These are phyloP conservation scores for Solanum paucissectum DNA, from an alignment of 257 asterid species.

Conservation along the genomic window DNA sequence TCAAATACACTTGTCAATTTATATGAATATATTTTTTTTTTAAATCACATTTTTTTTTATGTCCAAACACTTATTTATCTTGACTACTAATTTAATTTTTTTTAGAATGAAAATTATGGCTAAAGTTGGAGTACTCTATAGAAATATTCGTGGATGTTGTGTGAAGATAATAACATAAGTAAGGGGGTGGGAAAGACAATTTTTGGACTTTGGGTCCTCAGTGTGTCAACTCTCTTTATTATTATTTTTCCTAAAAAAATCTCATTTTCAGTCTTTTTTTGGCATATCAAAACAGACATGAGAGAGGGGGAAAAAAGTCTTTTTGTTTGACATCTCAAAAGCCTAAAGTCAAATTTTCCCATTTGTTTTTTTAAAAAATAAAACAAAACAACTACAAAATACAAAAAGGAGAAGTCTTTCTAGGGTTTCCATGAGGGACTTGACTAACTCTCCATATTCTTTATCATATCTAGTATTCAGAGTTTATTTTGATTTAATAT, in stretches of 20 bases:
- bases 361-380: constrained; percentile 3
- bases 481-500: not conserved
- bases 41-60: not conserved
- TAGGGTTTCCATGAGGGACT: not conserved
- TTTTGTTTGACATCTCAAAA: constrained; percentile 15
- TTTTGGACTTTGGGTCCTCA: not conserved
- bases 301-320: not conserved
- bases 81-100: not conserved
- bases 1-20: not conserved
- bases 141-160: not conserved
- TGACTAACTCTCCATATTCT: not conserved
- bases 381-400: not conserved
- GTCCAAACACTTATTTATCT: not conserved
- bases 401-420: not conserved
- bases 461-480: not conserved
- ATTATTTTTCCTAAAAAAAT: not conserved
- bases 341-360: constrained; percentile 9
- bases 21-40: not conserved
- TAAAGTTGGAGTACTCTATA: not conserved
- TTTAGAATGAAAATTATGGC: not conserved
- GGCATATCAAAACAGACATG: not conserved
- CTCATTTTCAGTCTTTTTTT: not conserved
- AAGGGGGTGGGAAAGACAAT: no score
- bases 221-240: not conserved
- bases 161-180: not conserved